Base-by-base conservation (phyloP, 257 asterid species). In the Plantago ovata region DNA sequence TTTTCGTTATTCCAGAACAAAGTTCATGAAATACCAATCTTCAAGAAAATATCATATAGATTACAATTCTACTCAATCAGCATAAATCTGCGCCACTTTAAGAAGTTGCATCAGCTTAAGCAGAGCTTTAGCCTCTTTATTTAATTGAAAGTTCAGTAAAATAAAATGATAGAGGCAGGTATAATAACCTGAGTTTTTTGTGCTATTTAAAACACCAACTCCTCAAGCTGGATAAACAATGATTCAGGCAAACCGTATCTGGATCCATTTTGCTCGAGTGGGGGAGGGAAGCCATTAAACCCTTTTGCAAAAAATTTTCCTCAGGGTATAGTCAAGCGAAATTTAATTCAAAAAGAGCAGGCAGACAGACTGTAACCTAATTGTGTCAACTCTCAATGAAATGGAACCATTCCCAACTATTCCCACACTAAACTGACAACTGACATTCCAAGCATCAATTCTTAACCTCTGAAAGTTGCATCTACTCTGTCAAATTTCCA, bases 61-160 rank as follows among this genome's bases (percentile, higher is more conserved):
- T 36, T 28, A 33, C 48, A 33, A n/a, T 41, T 43, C 53, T 13
- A 53, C 44, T 14, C 40, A 11, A 33, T 53, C 55, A 49, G 45
- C 69, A 12, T 39, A n/a, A 7, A 21, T 13, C 43, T 39, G 28
- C 63, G 61, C 39, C 39, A 45, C 67, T 3, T 0, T 23, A 43
- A 18, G 36, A 21, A 51, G 54, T 9, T 13, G 38, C 43, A 61
- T 38, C 47, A 60, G 14, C 56, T 36, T 50, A 8, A 0, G 19
- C 44, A 60, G 47, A 21, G 7, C 10, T 24, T 38, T 5, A 40
- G 22, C 19, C 53, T n/a, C 21, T 12, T 23, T 6, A 36, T 53
- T 22, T 18, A 47, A 62, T 13, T 50, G 40, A 39, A 62, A 28
- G n/a, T n/a, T n/a, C 36, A 28, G 36, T 3, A 28, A n/a, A n/a